Conservation (phyloP, 495 filamentous ascomycete genomes). For the Neurospora sp. region DNA sequence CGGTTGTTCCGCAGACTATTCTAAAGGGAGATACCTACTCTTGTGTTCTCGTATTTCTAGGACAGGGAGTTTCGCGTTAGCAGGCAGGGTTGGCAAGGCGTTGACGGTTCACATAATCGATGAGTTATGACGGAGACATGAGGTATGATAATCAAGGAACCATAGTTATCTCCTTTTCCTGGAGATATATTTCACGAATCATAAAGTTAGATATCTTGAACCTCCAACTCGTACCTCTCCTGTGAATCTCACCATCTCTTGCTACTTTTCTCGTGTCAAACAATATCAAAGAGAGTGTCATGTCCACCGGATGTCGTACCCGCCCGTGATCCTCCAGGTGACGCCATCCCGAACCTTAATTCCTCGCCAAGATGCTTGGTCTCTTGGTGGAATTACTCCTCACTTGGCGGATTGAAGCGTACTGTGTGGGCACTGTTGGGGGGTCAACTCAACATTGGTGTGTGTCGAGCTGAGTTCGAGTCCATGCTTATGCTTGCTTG, state of each 20-base stretch:
- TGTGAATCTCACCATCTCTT: too few relatives aligned
- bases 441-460: too few relatives aligned
- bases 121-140: not conserved
- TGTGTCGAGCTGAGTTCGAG: too few relatives aligned
- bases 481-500: too few relatives aligned
- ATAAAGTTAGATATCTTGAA: too few relatives aligned
- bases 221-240: too few relatives aligned
- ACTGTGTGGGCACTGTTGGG: not conserved
- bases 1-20: not conserved
- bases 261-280: not conserved
- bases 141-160: not conserved
- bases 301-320: not conserved
- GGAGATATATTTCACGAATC: too few relatives aligned
- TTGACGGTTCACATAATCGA: not conserved
- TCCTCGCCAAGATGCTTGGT: not conserved
- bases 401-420: not conserved
- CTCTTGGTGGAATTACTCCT: not conserved
- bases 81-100: not conserved
- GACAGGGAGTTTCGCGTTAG: not conserved
- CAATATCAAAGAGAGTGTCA: not conserved
- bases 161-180: not conserved
- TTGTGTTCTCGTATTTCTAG: not conserved
- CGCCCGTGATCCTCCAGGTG: not conserved
- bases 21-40: not conserved
- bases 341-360: not conserved